Base-by-base conservation (phyloP, 306 rosid genomes). In the Medicago arabica region DNA sequence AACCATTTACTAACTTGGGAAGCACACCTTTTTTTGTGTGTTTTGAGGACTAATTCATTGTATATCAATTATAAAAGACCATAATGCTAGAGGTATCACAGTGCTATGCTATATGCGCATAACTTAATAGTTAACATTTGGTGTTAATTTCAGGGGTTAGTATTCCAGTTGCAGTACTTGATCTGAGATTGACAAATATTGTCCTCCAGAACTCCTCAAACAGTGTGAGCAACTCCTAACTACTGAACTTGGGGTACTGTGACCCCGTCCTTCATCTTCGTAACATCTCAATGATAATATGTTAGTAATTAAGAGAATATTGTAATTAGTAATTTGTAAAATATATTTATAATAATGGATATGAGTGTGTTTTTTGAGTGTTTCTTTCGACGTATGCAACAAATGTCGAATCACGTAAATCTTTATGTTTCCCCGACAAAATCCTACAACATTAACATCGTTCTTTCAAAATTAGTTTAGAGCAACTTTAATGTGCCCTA, bases 171-270 rank as follows among this genome's bases (percentile, higher is more conserved):
- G 67, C 84, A 0, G 12, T 88, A 9, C 83, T 90, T 47, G 90
- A 67, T 89, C 88, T n/a, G 92, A 90, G 90, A 50, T 77, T 43
- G 96, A 90, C 81, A 58, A 0, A 0, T 31, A 1, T 4, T 67
- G 73, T 69, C 96, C 90, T 53, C 86, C 88, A 0, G 77, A 79
- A 43, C 89, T 86, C 10, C 8, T 85, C 34, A 84, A 81, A 57
- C 87, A 88, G 73, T 84, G 84, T 71, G 88, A 88, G 57, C 82
- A 79, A 55, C 72, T 51, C 51, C 78, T 90, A 54, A 19, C 59
- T 77, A 74, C 82, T 57, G 83, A 76, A 75, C 34, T 84, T 65
- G 92, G 79, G 89, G 92, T 87, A 16, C 44, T 10, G 40, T 17
- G 34, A 63, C 16, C 68, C 46, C 25, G 1, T 43, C 47, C 47